Evolutionary conservation across 1,284 basidiomycete species (phyloP).

Genomic region (Paramarasmius palmivorus): DNA sequence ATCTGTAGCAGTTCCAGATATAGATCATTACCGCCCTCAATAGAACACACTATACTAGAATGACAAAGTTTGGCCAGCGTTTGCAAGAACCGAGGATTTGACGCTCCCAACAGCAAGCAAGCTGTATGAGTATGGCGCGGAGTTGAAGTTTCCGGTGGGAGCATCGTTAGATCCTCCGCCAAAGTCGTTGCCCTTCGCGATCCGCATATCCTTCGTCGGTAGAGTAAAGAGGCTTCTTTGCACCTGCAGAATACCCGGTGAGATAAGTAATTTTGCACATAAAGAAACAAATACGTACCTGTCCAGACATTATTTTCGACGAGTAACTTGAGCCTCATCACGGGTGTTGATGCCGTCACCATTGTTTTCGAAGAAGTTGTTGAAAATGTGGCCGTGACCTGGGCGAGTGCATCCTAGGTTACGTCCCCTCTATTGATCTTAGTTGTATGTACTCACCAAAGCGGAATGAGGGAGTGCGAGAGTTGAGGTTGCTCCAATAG

Average conservation of each 20-base stretch:
- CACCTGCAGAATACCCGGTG: constrained; percentile 18
- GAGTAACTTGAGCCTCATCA: constrained; percentile 45
- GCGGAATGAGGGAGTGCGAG: constrained; percentile 38
- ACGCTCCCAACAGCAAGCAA: constrained; percentile 31
- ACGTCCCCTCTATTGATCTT: too few relatives aligned
- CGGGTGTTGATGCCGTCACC: constrained; percentile 52
- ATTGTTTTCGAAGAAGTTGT: constrained; percentile 40
- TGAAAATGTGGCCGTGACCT: constrained; percentile 46
- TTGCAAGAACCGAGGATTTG: constrained; percentile 28
- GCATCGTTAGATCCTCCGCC: constrained; percentile 20
- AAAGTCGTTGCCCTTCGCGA: constrained; percentile 35
- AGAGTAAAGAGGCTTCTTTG: constrained; percentile 39
- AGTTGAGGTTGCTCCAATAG: constrained; percentile 38
- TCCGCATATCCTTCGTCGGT: constrained; percentile 45
- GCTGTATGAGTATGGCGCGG: constrained; percentile 37
- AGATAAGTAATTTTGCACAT: background rate
- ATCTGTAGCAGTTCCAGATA: too few relatives aligned
- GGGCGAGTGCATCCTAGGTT: too few relatives aligned
- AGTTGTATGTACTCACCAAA: constrained; percentile 3
- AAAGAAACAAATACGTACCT: constrained; percentile 25
- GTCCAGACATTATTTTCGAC: constrained; percentile 49
- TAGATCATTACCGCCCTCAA: too few relatives aligned
- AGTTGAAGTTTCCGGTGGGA: constrained; percentile 25
- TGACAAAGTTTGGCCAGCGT: constrained; percentile 38
- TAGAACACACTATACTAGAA: too few relatives aligned